Evolutionary conservation across 306 rosid genomes (phyloP).

Genomic region (Dryas drummondii): DNA sequence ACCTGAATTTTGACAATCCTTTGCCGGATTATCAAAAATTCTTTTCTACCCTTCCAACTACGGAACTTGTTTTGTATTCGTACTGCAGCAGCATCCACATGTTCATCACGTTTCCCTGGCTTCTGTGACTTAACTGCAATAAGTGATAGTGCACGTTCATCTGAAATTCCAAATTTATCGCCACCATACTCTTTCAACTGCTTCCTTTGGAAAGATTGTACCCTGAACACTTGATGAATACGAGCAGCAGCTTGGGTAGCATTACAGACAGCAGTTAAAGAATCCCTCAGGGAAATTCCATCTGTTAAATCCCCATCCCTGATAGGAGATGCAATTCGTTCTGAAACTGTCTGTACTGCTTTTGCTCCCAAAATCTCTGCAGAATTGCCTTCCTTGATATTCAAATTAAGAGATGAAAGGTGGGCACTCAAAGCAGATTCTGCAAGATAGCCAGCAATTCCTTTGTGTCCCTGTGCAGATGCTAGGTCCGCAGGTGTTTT

Average conservation of each 20-base stretch:
- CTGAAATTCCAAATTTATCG: conserved; percentile 48
- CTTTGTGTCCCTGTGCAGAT: conserved; percentile 76
- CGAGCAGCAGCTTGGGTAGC: conserved; percentile 88
- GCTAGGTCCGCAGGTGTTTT: conserved; percentile 89
- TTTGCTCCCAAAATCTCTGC: conserved; percentile 44
- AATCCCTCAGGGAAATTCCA: conserved; percentile 68
- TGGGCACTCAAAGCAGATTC: conserved; percentile 60
- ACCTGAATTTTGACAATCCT: conserved; percentile 90
- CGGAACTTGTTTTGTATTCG: conserved; percentile 81
- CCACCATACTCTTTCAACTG: conserved; percentile 49
- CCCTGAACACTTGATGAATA: conserved; percentile 75
- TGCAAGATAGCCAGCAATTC: conserved; percentile 90
- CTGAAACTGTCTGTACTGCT: conserved; percentile 44
- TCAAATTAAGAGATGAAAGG: conserved; percentile 56
- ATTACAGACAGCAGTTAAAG: conserved; percentile 79
- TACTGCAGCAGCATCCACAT: conserved; percentile 68
- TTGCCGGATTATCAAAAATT: conserved; percentile 60
- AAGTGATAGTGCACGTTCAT: conserved; percentile 60
- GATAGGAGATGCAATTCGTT: conserved; percentile 31
- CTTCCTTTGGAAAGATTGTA: conserved; percentile 83
- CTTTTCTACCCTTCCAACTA: conserved; percentile 80
- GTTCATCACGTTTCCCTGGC: conserved; percentile 44
- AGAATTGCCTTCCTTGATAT: conserved; percentile 32
- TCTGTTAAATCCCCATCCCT: conserved; percentile 33
- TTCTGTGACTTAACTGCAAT: conserved; percentile 43